A percentile compares a stretch with the other conserved stretches of the same genome.
Evolutionary conservation across 169 alveolate genomes (phyloP).

Genomic region (Prorocentrum cordatum): DNA sequence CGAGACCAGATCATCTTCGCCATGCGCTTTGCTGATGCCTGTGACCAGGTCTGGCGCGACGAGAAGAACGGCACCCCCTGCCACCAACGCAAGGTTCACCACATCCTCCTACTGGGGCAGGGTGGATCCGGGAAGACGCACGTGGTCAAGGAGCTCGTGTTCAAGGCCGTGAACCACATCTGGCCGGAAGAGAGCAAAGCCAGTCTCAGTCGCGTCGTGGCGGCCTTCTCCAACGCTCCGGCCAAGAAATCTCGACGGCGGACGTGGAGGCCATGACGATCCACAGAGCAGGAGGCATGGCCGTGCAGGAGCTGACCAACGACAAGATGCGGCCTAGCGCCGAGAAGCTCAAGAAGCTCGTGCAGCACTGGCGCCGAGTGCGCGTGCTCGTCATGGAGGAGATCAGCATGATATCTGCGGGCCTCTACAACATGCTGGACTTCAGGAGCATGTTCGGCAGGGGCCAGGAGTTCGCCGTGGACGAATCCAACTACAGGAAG

Average conservation of each 20-base stretch:
- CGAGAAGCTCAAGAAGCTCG: not conserved
- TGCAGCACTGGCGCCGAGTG: not conserved
- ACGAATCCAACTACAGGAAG: not conserved
- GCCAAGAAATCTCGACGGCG: slow-evolving; percentile 23
- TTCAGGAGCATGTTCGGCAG: not conserved
- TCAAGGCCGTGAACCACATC: not conserved
- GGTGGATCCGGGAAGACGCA: slow-evolving; percentile 19
- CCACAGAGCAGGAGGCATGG: not conserved
- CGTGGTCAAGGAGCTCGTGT: not conserved
- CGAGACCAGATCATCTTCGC: too few species aligned
- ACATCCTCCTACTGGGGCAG: slow-evolving; percentile 1
- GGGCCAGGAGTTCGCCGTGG: not conserved
- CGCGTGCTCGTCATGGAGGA: not conserved
- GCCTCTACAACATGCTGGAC: slow-evolving; percentile 20
- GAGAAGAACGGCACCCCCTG: too few species aligned
- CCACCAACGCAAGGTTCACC: not conserved
- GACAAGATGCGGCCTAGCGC: not conserved
- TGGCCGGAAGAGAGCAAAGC: not conserved
- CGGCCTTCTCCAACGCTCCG: not conserved
- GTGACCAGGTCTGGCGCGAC: too few species aligned
- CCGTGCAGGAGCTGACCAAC: not conserved
- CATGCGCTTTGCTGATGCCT: too few species aligned
- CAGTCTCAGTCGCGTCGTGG: not conserved
- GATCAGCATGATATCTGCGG: slow-evolving; percentile 4
- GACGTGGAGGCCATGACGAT: not conserved